Conservation (phyloP, 164 flowering plant species). For the Liriodendron chinense region DNA sequence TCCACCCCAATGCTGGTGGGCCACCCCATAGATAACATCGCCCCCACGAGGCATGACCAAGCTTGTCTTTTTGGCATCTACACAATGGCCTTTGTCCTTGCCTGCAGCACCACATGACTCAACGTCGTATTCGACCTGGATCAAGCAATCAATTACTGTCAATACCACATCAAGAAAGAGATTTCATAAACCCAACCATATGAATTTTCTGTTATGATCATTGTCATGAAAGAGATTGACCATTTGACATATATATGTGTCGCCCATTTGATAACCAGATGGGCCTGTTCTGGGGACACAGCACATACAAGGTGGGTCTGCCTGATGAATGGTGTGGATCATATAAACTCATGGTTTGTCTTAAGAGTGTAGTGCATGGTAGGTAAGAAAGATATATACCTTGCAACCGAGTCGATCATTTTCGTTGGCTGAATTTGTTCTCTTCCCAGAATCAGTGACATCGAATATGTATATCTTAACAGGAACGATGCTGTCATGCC, state of each 20-base stretch:
- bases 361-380: background rate
- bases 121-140: conserved; percentile 74
- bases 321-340: background rate
- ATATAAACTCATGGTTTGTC: background rate
- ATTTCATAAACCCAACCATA: background rate
- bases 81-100: conserved; percentile 29
- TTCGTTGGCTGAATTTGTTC: conserved; percentile 20
- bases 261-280: background rate
- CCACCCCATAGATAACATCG: conserved; percentile 66
- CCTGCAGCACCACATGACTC: conserved; percentile 36
- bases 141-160: background rate
- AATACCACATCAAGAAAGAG: background rate
- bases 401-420: conserved; percentile 37
- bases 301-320: conserved; percentile 38
- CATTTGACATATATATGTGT: conserved; percentile 32
- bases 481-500: conserved; percentile 63
- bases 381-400: conserved; percentile 26
- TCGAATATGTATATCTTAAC: conserved; percentile 77
- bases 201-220: background rate
- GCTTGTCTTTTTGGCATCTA: conserved; percentile 39
- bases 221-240: conserved; percentile 10
- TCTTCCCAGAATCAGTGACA: conserved; percentile 65
- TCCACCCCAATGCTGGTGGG: conserved; percentile 74
- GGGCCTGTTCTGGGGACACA: conserved; percentile 8
- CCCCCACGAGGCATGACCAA: conserved; percentile 55